Percentiles rank a stretch among this genome's conserved stretches.
Conservation (phyloP, 2,329 filamentous ascomycete species). For the Phialophora tarda region DNA sequence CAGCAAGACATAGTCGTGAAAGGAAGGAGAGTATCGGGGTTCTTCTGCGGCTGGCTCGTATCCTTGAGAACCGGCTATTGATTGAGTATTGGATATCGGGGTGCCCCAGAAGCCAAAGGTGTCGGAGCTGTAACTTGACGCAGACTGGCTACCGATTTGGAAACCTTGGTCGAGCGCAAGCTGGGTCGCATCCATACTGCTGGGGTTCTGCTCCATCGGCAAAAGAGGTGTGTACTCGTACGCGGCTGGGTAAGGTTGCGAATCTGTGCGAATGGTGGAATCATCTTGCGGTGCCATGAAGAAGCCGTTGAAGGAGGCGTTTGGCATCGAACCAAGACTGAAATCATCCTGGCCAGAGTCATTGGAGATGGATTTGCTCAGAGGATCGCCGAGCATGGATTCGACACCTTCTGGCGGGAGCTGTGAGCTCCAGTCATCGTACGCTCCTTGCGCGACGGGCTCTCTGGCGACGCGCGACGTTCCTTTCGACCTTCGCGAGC, state of each 20-base stretch:
- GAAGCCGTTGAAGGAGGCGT: slow-evolving; percentile 7
- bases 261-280: not conserved
- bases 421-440: not conserved
- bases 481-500: slow-evolving; percentile 14
- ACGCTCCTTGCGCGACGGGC: not conserved
- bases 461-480: not conserved
- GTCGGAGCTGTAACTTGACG: slow-evolving; percentile 9
- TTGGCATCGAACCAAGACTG: not conserved
- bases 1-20: not conserved
- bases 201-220: not conserved
- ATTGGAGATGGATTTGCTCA: slow-evolving; percentile 16
- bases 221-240: slow-evolving; percentile 1
- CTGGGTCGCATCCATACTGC: not conserved
- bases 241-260: slow-evolving; percentile 7
- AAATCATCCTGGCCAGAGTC: slow-evolving; percentile 1
- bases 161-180: slow-evolving; percentile 9
- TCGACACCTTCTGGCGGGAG: slow-evolving; percentile 4
- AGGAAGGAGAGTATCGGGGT: slow-evolving; percentile 21
- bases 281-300: slow-evolving; percentile 2
- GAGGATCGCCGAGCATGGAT: slow-evolving; percentile 9
- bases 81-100: slow-evolving; percentile 13
- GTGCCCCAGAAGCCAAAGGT: slow-evolving; percentile 8
- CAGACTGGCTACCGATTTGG: not conserved
- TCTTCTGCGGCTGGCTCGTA: slow-evolving; percentile 31
- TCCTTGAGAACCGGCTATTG: slow-evolving; percentile 4